phyloP scores from a whole-genome alignment of 345 rosid species.

The Cochlearia excelsa region DNA sequence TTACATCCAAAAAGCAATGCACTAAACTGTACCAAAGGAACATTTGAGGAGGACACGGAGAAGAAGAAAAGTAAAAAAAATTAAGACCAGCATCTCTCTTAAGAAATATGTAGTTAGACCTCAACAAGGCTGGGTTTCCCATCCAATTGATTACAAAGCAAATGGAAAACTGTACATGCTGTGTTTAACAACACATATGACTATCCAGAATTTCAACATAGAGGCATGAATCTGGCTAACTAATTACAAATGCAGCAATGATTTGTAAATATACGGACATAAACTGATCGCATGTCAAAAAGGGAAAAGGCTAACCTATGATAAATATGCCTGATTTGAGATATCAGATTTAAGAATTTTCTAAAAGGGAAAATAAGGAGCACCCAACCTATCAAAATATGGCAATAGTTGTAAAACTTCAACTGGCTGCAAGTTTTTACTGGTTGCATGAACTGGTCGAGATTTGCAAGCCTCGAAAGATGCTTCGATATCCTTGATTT shows the following conservation, averaged over 20 bases:
- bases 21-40: constrained; percentile 14
- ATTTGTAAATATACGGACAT: no score
- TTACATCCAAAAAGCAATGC: constrained; percentile 19
- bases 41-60: constrained; percentile 1
- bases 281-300: no score
- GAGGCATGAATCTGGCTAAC: not conserved
- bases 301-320: not conserved
- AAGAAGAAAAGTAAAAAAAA: constrained; percentile 8
- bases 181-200: not conserved
- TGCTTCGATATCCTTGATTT: constrained; percentile 87
- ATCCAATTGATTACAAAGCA: constrained; percentile 13
- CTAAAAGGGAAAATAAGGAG: constrained; percentile 22
- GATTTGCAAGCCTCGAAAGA: constrained; percentile 81
- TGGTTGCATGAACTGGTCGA: constrained; percentile 81
- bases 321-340: constrained; percentile 6
- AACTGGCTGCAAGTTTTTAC: constrained; percentile 66
- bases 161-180: constrained; percentile 1
- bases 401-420: constrained; percentile 84
- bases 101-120: constrained; percentile 9
- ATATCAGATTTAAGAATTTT: constrained; percentile 14
- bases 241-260: no score
- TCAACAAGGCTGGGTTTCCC: constrained; percentile 20
- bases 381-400: constrained; percentile 72
- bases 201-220: constrained; percentile 13
- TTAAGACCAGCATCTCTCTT: constrained; percentile 7